Evolutionary conservation across 257 asterid genomes (phyloP), one percentile per base, ranked within the genome.

Genomic region (Pogostemon cablin): DNA sequence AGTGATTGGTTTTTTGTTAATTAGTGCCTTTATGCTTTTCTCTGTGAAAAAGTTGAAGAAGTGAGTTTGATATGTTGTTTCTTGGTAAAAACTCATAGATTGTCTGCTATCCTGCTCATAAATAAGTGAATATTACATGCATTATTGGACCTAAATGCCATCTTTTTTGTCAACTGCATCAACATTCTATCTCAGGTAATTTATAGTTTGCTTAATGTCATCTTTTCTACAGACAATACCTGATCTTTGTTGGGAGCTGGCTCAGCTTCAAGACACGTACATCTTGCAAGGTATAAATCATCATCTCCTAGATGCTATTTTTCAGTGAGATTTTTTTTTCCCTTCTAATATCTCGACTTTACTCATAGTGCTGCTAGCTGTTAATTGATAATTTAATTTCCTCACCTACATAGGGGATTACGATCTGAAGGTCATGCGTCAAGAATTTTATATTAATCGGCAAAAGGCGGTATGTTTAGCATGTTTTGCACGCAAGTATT

Each of bases 381-480:
- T 67, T 34, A 25, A 61, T 49, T 42, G 59, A 69, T 71, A 48
- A 39, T 62, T 59, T 57, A 15, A 52, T 68, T 62, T 7, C 59
- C 55, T 73, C 34, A 20, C 68, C 3, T 76, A 43, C 81, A 49
- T 71, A 93, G 99, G 97, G 81, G 99, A 93, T 71, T 93, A 93
- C 52, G 99, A 93, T 89, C 88, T 93, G 63, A 93, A 93, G 83
- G 99, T 93, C 86, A 93, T 89, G 98, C 97, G 99, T 52, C 99
- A 93, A 76, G 99, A 93, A 81, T 86, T 86, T 77, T 93, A 91
- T 76, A 93, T 93, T 57, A 86, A 83, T 86, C 88, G 89, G 66
- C 99, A 93, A 80, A 93, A 91, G 78, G 77, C 38, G 90, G 99
- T 93, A 89, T 41, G 96, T 59, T 68, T 80, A 72, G 68, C 69